Conservation (phyloP, 495 filamentous ascomycete species). For the Aeminium ludgeri region DNA sequence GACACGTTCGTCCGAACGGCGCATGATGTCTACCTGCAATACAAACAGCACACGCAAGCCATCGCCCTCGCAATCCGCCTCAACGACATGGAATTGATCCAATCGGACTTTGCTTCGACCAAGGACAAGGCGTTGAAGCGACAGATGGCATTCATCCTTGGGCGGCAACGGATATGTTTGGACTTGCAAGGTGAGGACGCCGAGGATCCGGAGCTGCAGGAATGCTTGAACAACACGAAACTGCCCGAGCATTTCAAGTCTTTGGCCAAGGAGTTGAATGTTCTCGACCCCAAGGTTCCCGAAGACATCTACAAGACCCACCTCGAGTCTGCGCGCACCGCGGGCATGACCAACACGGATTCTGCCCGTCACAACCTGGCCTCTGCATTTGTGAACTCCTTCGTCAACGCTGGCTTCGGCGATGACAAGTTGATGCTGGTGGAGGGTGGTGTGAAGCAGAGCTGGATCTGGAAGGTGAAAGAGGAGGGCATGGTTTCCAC, state of each 20-base stretch:
- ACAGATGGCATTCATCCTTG: constrained; percentile 87
- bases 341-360: constrained; percentile 83
- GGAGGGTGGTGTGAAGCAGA: constrained; percentile 55
- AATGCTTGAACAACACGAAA: constrained; percentile 72
- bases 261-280: constrained; percentile 87
- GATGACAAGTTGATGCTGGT: constrained; percentile 95
- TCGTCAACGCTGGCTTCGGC: constrained; percentile 89
- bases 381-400: constrained; percentile 89
- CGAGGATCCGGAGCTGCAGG: constrained; percentile 55
- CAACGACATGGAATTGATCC: constrained; percentile 68
- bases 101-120: constrained; percentile 60
- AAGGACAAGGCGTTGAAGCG: constrained; percentile 69
- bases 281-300: constrained; percentile 87
- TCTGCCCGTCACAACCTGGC: constrained; percentile 91
- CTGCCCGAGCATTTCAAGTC: constrained; percentile 85
- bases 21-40: constrained; percentile 79
- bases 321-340: constrained; percentile 80
- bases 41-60: constrained; percentile 81
- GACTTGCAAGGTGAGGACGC: constrained; percentile 41
- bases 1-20: constrained; percentile 81
- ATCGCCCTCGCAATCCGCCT: constrained; percentile 87
- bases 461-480: constrained; percentile 98
- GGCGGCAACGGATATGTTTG: constrained; percentile 77
- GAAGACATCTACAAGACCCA: constrained; percentile 99
- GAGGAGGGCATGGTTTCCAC: constrained; percentile 95